These are phyloP conservation scores for Botryosphaeria dothidea DNA, from an alignment of 2,329 filamentous ascomycete genomes.

Conservation along the genomic window DNA sequence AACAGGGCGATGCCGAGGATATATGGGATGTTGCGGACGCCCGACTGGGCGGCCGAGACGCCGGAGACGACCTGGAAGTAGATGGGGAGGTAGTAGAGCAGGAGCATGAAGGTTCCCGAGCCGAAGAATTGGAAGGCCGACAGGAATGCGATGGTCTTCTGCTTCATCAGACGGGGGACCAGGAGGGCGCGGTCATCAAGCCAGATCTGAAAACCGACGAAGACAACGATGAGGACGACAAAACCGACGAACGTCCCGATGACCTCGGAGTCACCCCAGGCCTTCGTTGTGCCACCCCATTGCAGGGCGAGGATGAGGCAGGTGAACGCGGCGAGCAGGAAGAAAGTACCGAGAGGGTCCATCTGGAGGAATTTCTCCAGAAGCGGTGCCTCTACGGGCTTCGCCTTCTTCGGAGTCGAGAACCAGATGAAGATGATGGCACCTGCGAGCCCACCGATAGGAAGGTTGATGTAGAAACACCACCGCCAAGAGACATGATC, in stretches of 20 bases:
- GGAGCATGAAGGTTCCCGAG: constrained; percentile 36
- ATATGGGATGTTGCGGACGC: constrained; percentile 46
- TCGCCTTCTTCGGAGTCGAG: constrained; percentile 32
- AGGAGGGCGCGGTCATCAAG: constrained; percentile 45
- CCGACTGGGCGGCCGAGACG: constrained; percentile 36
- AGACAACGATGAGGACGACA: constrained; percentile 36
- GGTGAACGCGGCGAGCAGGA: constrained; percentile 42
- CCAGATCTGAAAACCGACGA: constrained; percentile 39
- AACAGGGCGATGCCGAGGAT: constrained; percentile 34
- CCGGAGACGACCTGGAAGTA: constrained; percentile 49
- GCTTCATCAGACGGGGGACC: constrained; percentile 38
- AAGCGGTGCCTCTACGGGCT: constrained; percentile 26
- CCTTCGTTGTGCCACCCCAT: constrained; percentile 39
- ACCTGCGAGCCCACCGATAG: constrained; percentile 44
- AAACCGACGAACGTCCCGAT: constrained; percentile 50
- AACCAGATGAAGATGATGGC: constrained; percentile 44
- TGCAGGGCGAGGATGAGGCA: constrained; percentile 50
- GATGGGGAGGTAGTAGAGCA: constrained; percentile 50
- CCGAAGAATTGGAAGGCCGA: constrained; percentile 40
- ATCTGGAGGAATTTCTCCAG: constrained; percentile 46
- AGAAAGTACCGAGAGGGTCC: constrained; percentile 45
- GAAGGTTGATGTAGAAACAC: constrained; percentile 49
- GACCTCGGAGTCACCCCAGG: constrained; percentile 38
- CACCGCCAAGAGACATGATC: constrained; percentile 43
- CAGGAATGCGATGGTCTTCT: constrained; percentile 37